Conservation (phyloP, 208 protist genomes). For the Leishmania guyanensis region DNA sequence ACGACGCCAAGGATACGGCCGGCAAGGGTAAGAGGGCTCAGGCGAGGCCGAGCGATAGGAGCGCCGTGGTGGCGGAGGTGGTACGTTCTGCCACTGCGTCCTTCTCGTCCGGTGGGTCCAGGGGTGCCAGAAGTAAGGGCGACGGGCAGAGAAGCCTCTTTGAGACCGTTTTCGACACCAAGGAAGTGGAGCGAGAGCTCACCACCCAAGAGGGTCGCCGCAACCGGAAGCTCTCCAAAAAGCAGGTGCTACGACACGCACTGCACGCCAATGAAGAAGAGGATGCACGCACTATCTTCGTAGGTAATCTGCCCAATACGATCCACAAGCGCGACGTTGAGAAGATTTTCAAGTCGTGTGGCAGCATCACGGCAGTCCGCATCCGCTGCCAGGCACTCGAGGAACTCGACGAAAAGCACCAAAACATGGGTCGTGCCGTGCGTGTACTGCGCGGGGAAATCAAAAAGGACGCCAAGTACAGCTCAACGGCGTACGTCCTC, state of each 20-base stretch:
- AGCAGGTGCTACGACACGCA: conserved; percentile 71
- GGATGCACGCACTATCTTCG: conserved; percentile 87
- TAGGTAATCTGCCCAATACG: conserved; percentile 91
- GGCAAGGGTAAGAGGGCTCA: conserved; percentile 9
- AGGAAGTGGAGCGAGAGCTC: conserved; percentile 35
- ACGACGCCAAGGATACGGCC: background rate
- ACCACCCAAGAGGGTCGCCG: conserved; percentile 31
- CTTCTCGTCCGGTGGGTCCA: conserved; percentile 5
- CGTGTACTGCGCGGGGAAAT: conserved; percentile 85
- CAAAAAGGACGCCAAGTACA: conserved; percentile 82
- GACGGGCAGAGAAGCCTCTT: conserved; percentile 35
- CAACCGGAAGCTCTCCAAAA: conserved; percentile 50
- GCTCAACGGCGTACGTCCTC: conserved; percentile 86
- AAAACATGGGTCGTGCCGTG: conserved; percentile 75
- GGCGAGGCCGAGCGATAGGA: conserved; percentile 7
- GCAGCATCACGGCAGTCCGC: conserved; percentile 74
- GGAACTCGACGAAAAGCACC: conserved; percentile 33
- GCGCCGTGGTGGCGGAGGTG: conserved; percentile 17
- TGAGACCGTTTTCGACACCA: conserved; percentile 50
- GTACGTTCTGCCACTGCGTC: conserved; percentile 10
- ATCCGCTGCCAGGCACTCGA: conserved; percentile 82
- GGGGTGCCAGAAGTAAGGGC: background rate
- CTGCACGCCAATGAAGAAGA: conserved; percentile 86
- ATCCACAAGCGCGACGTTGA: conserved; percentile 64
- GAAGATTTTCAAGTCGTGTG: conserved; percentile 83